Percentiles rank a stretch among this genome's conserved stretches.
These are phyloP conservation scores for Verticillium longisporum DNA, from an alignment of 2,329 filamentous ascomycete species.

Conservation along the genomic window DNA sequence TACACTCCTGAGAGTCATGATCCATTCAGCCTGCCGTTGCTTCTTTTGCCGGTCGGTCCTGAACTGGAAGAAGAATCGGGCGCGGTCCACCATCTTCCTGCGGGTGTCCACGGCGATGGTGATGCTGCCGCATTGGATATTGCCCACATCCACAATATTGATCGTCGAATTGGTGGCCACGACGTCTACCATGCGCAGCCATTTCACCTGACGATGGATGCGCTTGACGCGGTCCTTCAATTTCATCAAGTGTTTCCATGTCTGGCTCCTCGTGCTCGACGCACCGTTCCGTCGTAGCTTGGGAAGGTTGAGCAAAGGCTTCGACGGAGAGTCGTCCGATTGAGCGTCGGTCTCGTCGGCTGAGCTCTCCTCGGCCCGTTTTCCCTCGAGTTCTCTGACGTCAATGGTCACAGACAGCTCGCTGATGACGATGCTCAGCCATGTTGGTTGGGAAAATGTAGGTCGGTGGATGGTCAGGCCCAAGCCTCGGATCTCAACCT, in stretches of 20 bases:
- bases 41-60: constrained; percentile 49
- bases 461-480: constrained; percentile 86
- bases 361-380: constrained; percentile 29
- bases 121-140: constrained; percentile 75
- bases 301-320: constrained; percentile 7
- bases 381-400: constrained; percentile 55
- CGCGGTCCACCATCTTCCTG: constrained; percentile 83
- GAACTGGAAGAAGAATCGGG: constrained; percentile 79
- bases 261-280: constrained; percentile 52
- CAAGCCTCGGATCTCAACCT: constrained; percentile 82
- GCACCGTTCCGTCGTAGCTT: constrained; percentile 19
- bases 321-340: constrained; percentile 7
- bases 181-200: constrained; percentile 84
- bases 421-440: constrained; percentile 83
- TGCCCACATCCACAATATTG: constrained; percentile 73
- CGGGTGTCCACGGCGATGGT: constrained; percentile 86
- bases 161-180: constrained; percentile 75
- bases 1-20: constrained; percentile 76
- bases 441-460: constrained; percentile 95
- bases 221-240: constrained; percentile 81
- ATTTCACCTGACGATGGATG: constrained; percentile 79
- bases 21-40: constrained; percentile 82
- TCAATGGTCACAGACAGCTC: constrained; percentile 83
- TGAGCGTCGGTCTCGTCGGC: constrained; percentile 13
- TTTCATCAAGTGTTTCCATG: constrained; percentile 73